These are phyloP conservation scores for Mucor saturninus DNA, from an alignment of 371 early-diverging fungal species.

Conservation along the genomic window DNA sequence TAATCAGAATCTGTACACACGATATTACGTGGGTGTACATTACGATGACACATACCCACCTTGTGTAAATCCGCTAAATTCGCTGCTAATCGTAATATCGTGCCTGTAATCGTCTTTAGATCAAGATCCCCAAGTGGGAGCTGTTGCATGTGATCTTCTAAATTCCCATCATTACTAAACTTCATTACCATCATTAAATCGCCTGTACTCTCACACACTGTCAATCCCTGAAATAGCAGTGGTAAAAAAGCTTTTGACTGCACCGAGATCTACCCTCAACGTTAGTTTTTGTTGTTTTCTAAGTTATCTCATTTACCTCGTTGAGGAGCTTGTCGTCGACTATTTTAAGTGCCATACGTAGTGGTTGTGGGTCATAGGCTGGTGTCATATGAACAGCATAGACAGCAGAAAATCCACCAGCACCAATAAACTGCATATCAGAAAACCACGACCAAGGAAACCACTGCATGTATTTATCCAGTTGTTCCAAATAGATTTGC, in stretches of 20 bases:
- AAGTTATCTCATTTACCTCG: conserved; percentile 30
- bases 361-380: conserved; percentile 45
- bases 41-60: conserved; percentile 51
- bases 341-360: conserved; percentile 45
- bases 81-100: conserved; percentile 45
- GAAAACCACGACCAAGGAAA: conserved; percentile 57
- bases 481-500: conserved; percentile 40
- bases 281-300: neutral
- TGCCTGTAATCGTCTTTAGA: conserved; percentile 51
- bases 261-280: conserved; percentile 54
- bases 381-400: conserved; percentile 43
- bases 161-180: conserved; percentile 48
- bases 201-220: conserved; percentile 55
- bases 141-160: conserved; percentile 54
- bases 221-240: conserved; percentile 49
- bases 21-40: conserved; percentile 52
- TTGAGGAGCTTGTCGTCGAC: conserved; percentile 54
- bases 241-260: conserved; percentile 54
- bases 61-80: conserved; percentile 50
- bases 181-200: conserved; percentile 61
- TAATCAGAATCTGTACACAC: conserved; percentile 54
- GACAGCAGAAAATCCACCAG: conserved; percentile 56
- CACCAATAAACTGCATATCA: conserved; percentile 55
- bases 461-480: conserved; percentile 54
- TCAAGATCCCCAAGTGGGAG: conserved; percentile 51